phyloP scores from a whole-genome alignment of 2,329 filamentous ascomycete species.

The Sordariomycetes sp. region DNA sequence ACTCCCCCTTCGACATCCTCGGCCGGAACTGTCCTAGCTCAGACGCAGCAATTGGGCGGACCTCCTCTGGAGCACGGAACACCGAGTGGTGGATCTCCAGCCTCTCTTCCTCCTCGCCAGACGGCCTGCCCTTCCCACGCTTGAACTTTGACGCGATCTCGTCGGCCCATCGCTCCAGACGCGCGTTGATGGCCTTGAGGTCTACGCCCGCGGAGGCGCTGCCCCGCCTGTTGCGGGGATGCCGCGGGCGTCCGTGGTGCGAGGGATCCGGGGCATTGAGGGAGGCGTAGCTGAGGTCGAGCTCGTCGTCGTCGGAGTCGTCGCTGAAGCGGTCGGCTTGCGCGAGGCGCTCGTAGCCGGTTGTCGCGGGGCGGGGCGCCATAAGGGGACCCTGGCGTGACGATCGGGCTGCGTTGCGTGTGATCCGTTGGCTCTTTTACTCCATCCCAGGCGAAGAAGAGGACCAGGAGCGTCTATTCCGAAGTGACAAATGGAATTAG shows the following conservation, averaged over 20 bases:
- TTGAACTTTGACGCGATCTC: slow-evolving; percentile 98
- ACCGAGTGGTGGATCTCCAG: slow-evolving; percentile 96
- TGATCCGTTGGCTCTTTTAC: neutral
- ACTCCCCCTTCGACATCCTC: slow-evolving; percentile 67
- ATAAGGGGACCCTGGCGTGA: slow-evolving; percentile 26
- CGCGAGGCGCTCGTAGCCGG: slow-evolving; percentile 75
- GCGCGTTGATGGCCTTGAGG: slow-evolving; percentile 94
- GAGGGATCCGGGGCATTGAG: slow-evolving; percentile 48
- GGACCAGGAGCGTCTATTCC: neutral
- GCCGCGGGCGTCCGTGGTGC: slow-evolving; percentile 32
- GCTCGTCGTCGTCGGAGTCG: slow-evolving; percentile 55
- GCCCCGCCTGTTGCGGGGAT: slow-evolving; percentile 23
- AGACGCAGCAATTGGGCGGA: slow-evolving; percentile 70
- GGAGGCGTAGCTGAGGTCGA: slow-evolving; percentile 26
- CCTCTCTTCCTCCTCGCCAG: slow-evolving; percentile 61
- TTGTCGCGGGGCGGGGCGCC: slow-evolving; percentile 63
- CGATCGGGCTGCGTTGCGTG: neutral
- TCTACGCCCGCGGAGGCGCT: slow-evolving; percentile 83
- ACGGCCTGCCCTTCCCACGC: slow-evolving; percentile 62
- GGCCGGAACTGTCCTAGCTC: slow-evolving; percentile 53
- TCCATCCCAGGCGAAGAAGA: neutral
- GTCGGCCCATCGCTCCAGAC: slow-evolving; percentile 91
- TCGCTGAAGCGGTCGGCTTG: slow-evolving; percentile 70
- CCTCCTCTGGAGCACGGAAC: slow-evolving; percentile 84
- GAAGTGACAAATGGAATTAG: neutral